Evolutionary conservation across 169 alveolate species (phyloP).

Genomic region (Babesia bovis): DNA sequence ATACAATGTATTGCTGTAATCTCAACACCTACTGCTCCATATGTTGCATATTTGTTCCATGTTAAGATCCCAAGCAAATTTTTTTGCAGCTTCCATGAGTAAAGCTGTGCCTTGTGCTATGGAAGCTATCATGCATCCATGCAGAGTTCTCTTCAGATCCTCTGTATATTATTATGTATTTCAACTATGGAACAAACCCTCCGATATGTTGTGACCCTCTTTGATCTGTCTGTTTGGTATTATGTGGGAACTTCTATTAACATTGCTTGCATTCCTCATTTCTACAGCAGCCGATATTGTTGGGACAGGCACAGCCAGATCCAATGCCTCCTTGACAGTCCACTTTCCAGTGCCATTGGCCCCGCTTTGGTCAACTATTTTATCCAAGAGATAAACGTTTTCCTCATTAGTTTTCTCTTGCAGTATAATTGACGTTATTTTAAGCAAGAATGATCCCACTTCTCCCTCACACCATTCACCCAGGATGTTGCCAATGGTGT

Average conservation of each 20-base stretch:
- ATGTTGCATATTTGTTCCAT: slow-evolving; percentile 71
- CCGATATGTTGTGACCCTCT: slow-evolving; percentile 16
- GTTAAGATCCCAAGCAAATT: slow-evolving; percentile 74
- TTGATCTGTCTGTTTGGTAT: slow-evolving; percentile 14
- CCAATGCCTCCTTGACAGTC: slow-evolving; percentile 83
- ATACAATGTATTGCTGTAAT: background rate
- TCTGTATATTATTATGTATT: slow-evolving; percentile 17
- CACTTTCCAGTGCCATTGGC: slow-evolving; percentile 86
- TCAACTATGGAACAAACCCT: slow-evolving; percentile 6
- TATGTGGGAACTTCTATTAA: slow-evolving; percentile 29
- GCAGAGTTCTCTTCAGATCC: slow-evolving; percentile 68
- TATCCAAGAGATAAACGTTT: slow-evolving; percentile 72
- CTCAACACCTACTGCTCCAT: slow-evolving; percentile 74
- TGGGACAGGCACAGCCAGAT: slow-evolving; percentile 82
- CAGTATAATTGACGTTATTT: slow-evolving; percentile 74
- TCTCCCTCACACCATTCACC: slow-evolving; percentile 67
- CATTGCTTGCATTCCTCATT: slow-evolving; percentile 73
- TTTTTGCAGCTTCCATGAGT: slow-evolving; percentile 70
- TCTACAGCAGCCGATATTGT: slow-evolving; percentile 83
- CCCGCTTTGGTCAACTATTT: slow-evolving; percentile 75
- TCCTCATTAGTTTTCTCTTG: slow-evolving; percentile 71
- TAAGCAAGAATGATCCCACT: slow-evolving; percentile 73
- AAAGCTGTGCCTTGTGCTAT: slow-evolving; percentile 82
- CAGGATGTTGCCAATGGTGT: slow-evolving; percentile 45
- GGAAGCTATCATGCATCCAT: slow-evolving; percentile 71